A percentile compares a stretch with the other conserved stretches of the same genome.
These are phyloP conservation scores for Alternaria hordeiaustralica DNA, from an alignment of 2,329 filamentous ascomycete genomes.

Conservation along the genomic window DNA sequence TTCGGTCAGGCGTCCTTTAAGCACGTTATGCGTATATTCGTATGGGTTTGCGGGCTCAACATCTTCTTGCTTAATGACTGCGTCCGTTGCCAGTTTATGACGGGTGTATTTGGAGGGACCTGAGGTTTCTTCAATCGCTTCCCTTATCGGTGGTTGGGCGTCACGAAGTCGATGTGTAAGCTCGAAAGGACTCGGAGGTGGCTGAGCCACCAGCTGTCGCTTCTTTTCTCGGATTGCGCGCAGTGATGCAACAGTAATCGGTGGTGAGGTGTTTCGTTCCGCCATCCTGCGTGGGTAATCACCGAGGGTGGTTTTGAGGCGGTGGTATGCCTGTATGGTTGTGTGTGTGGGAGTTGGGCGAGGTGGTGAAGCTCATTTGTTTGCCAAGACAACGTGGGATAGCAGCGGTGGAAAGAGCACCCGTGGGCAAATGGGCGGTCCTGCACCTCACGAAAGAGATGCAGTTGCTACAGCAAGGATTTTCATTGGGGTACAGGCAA, in stretches of 20 bases:
- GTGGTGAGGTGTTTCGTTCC: background rate
- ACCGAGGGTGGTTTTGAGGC: background rate
- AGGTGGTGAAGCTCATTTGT: background rate
- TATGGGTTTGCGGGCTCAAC: background rate
- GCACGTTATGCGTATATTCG: background rate
- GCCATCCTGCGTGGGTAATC: background rate
- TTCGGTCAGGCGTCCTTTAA: background rate
- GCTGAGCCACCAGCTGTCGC: background rate
- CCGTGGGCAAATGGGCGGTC: background rate
- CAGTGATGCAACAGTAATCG: background rate
- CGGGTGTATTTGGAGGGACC: too few species aligned
- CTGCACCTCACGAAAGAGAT: background rate
- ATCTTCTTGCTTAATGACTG: background rate
- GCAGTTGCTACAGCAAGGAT: background rate
- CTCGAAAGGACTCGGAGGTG: background rate
- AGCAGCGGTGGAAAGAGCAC: background rate
- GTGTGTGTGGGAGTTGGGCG: background rate
- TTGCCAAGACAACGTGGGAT: background rate
- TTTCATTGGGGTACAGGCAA: background rate
- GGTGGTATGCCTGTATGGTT: background rate
- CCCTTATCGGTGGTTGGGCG: background rate
- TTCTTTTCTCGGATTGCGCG: background rate
- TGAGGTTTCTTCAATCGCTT: background rate
- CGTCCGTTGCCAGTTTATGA: too few species aligned
- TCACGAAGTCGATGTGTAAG: background rate